phyloP scores from a whole-genome alignment of 805 yeast genomes.

The Saccharomycopsis sp. region DNA sequence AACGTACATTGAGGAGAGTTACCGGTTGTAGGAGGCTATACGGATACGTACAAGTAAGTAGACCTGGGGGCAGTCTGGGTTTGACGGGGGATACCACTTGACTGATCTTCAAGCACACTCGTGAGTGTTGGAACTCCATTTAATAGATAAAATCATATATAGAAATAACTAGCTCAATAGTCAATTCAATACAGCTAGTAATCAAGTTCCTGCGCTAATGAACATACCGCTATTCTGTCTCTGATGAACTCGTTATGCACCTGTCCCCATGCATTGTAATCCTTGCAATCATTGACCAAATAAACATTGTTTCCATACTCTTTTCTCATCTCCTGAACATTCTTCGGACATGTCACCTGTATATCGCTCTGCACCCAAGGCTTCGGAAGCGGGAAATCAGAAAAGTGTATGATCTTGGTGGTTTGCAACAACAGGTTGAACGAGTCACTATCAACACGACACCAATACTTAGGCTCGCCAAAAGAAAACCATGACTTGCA shows the following conservation, averaged over 20 bases:
- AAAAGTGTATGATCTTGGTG: slow-evolving; percentile 49
- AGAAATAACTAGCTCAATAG: no score
- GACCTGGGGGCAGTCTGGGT: no score
- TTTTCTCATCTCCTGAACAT: background rate
- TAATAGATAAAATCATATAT: no score
- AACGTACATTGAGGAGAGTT: no score
- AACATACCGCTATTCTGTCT: slow-evolving; percentile 14
- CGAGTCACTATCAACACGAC: slow-evolving; percentile 17
- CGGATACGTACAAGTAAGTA: no score
- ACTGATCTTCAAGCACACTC: no score
- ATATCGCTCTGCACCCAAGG: slow-evolving; percentile 42
- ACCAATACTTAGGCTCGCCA: slow-evolving; percentile 15
- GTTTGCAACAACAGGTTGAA: slow-evolving; percentile 25
- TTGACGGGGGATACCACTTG: no score
- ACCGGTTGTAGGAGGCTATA: no score
- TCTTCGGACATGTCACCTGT: slow-evolving; percentile 9
- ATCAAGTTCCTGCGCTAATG: slow-evolving; percentile 10
- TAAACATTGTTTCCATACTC: background rate
- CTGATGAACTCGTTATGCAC: slow-evolving; percentile 20
- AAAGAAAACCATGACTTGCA: background rate
- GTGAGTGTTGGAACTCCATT: no score
- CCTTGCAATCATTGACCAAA: slow-evolving; percentile 13
- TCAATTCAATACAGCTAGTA: no score
- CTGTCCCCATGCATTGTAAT: slow-evolving; percentile 20
- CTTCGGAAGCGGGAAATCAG: slow-evolving; percentile 60